A percentile compares a stretch with the other conserved stretches of the same genome.
Evolutionary conservation across 768 basidiomycete genomes (phyloP).

Genomic region (Leccinum disarticulatum): DNA sequence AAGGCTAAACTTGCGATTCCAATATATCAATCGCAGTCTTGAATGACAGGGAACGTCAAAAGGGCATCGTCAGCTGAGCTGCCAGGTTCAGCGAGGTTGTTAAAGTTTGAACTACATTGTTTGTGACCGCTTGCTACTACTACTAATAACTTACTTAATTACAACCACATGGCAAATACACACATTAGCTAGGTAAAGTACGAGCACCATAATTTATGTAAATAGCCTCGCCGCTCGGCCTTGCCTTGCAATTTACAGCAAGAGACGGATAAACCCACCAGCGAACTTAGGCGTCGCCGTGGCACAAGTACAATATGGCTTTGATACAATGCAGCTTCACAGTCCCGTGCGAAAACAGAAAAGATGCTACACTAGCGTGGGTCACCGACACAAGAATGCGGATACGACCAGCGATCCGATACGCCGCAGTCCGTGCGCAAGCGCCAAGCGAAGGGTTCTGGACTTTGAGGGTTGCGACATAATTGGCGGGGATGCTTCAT

Average conservation of each 20-base stretch:
- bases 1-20: slow-evolving; percentile 20
- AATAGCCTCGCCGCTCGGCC: slow-evolving; percentile 21
- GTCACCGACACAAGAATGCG: slow-evolving; percentile 33
- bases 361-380: slow-evolving; percentile 6
- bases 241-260: slow-evolving; percentile 13
- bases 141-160: slow-evolving; percentile 13
- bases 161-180: slow-evolving; percentile 21
- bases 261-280: slow-evolving; percentile 4
- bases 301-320: slow-evolving; percentile 23
- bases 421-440: slow-evolving; percentile 26
- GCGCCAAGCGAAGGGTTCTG: slow-evolving; percentile 25
- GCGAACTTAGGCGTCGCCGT: slow-evolving; percentile 7
- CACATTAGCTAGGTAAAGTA: slow-evolving; percentile 11
- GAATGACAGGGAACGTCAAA: slow-evolving; percentile 20
- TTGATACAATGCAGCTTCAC: slow-evolving; percentile 24
- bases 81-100: slow-evolving; percentile 22
- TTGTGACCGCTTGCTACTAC: slow-evolving; percentile 32
- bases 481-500: slow-evolving; percentile 19
- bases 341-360: slow-evolving; percentile 24
- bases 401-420: slow-evolving; percentile 32
- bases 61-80: slow-evolving; percentile 27
- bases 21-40: slow-evolving; percentile 16
- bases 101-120: slow-evolving; percentile 22
- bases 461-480: slow-evolving; percentile 25
- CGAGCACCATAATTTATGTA: slow-evolving; percentile 29